phyloP scores from a whole-genome alignment of 192 early-diverging fungal genomes.

The Podila clonocystis region DNA sequence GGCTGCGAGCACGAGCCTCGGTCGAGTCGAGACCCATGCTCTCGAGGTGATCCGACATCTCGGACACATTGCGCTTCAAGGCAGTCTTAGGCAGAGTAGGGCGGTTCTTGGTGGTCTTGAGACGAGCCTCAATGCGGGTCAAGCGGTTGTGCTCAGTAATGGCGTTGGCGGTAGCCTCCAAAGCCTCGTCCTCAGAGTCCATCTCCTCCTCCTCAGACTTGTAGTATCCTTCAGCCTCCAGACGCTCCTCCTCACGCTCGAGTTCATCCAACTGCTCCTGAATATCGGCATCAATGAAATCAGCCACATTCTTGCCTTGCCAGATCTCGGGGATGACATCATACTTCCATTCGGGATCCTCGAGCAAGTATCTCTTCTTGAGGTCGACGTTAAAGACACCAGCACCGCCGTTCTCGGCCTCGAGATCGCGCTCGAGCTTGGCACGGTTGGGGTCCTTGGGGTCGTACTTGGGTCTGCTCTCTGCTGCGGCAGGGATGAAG shows the following conservation, averaged over 20 bases:
- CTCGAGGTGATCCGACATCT: slow-evolving; percentile 79
- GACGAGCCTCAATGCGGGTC: slow-evolving; percentile 78
- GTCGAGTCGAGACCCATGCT: slow-evolving; percentile 77
- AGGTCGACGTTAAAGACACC: slow-evolving; percentile 97
- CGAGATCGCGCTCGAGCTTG: slow-evolving; percentile 90
- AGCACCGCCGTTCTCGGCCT: slow-evolving; percentile 89
- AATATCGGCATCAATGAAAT: slow-evolving; percentile 98
- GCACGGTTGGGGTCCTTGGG: slow-evolving; percentile 82
- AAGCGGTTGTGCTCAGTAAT: slow-evolving; percentile 90
- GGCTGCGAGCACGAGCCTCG: slow-evolving; percentile 71
- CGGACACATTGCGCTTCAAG: slow-evolving; percentile 49
- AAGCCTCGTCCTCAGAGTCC: slow-evolving; percentile 84
- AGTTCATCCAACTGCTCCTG: slow-evolving; percentile 94
- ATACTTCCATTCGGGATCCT: slow-evolving; percentile 92
- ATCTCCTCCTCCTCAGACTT: slow-evolving; percentile 77
- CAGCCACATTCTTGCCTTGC: slow-evolving; percentile 98
- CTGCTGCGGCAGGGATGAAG: slow-evolving; percentile 81
- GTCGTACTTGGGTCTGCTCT: slow-evolving; percentile 79
- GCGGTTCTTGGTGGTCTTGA: slow-evolving; percentile 84
- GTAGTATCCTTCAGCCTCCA: slow-evolving; percentile 96
- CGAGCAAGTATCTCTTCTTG: slow-evolving; percentile 91
- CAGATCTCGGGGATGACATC: slow-evolving; percentile 98
- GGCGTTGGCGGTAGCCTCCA: slow-evolving; percentile 78
- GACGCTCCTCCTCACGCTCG: slow-evolving; percentile 96
- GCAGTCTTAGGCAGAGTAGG: slow-evolving; percentile 75